A percentile compares a stretch with the other conserved stretches of the same genome.
Conservation (phyloP, 495 filamentous ascomycete genomes). For the Penicillium ochrochloron region DNA sequence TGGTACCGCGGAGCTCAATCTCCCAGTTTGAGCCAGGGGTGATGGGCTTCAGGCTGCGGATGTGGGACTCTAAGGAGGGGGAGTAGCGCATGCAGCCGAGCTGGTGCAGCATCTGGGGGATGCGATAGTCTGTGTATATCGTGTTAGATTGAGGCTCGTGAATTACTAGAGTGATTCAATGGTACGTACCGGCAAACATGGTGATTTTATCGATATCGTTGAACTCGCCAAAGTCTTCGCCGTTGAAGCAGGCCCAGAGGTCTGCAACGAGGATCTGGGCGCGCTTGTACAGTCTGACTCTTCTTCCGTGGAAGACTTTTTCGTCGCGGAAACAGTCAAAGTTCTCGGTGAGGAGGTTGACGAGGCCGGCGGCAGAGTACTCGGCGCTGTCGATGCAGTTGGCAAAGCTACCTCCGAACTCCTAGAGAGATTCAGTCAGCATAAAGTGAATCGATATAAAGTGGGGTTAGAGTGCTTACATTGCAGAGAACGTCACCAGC, state of each 20-base stretch:
- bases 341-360: conserved; percentile 77
- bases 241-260: conserved; percentile 92
- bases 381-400: conserved; percentile 77
- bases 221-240: conserved; percentile 79
- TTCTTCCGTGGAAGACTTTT: conserved; percentile 68
- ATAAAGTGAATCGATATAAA: not conserved
- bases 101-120: conserved; percentile 89
- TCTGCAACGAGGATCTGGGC: conserved; percentile 97
- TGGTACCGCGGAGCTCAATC: conserved; percentile 83
- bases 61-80: conserved; percentile 72
- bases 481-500: conserved; percentile 82
- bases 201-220: conserved; percentile 92
- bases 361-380: conserved; percentile 78
- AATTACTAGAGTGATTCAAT: not conserved
- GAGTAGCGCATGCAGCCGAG: conserved; percentile 84
- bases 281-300: conserved; percentile 84
- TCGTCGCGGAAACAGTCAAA: conserved; percentile 90
- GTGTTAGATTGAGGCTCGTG: conserved; percentile 1
- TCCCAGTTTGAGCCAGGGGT: conserved; percentile 80
- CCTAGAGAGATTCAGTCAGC: conserved; percentile 49
- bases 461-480: conserved; percentile 48
- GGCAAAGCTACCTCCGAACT: conserved; percentile 75
- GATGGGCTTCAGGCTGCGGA: conserved; percentile 64
- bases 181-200: conserved; percentile 79
- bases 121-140: conserved; percentile 74